Evolutionary conservation across 805 yeast genomes (phyloP), one percentile per base, ranked within the genome.

Genomic region (Zygosaccharomyces kombuchaensis): DNA sequence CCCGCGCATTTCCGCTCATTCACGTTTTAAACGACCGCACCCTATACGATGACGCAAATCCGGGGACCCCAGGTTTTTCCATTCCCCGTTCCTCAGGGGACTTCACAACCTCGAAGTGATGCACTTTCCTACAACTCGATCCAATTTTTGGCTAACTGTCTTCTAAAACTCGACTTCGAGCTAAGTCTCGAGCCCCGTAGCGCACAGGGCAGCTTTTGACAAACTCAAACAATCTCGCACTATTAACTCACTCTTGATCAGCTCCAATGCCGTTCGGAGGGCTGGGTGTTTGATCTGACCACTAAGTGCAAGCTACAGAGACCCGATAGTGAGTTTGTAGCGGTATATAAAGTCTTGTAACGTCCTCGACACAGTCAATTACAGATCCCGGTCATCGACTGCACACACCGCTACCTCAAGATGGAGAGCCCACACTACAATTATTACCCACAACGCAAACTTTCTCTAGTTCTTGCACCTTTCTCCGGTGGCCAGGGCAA

Each of bases 401-500:
- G 14, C 13, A 37, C 26, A 27, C 12, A 30, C 7, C 19, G 13
- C 21, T 14, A 9, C 17, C 23, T 3, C 13, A 29, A 7, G 4
- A 29, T 29, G 32, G 32, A 29, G n/a, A 29, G 32, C 32, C 60
- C 69, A 43, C 52, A 68, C 37, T 84, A 73, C 72, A 78, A 80
- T 50, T 80, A 71, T 60, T 76, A 76, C 58, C 73, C 46, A 16
- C 48, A 50, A 13, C 50, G 50, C 17, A 71, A 77, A 43, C 77
- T 81, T 30, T 76, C 88, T n/a, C 71, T 91, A 44, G 78, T 93
- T 49, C 73, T 82, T 14, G 97, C 96, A 0, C 98, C 98, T 43
- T 93, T 91, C 68, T 80, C 89, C 30, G 98, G 97, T 19, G 99
- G 99, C 50, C 99, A 91, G 67, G 90, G 88, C 34, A 87, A 87